Percentiles rank a stretch among this genome's conserved stretches.
Conservation (phyloP, 1,139 yeast genomes). For the Yamadazyma atlantica region DNA sequence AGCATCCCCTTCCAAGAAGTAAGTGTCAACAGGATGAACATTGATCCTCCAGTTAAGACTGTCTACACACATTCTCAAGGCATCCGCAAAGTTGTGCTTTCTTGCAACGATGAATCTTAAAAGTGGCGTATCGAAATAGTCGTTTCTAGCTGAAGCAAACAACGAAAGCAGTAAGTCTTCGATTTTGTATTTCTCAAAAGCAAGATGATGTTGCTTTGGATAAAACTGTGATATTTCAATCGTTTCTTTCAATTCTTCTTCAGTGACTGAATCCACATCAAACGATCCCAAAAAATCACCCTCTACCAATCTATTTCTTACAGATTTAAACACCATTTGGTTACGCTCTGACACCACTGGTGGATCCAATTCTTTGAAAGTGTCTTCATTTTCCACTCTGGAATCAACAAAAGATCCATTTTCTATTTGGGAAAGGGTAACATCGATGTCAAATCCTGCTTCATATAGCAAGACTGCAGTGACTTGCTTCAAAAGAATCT, state of each 20-base stretch:
- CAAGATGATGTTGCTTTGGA: slow-evolving; percentile 6
- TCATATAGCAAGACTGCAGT: slow-evolving; percentile 68
- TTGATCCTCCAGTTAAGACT: slow-evolving; percentile 70
- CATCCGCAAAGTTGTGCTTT: slow-evolving; percentile 65
- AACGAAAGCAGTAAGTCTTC: slow-evolving; percentile 21
- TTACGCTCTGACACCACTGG: slow-evolving; percentile 10
- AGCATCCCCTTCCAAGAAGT: slow-evolving; percentile 63
- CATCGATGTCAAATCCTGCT: slow-evolving; percentile 56
- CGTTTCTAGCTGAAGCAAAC: slow-evolving; percentile 62
- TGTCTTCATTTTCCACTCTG: slow-evolving; percentile 6
- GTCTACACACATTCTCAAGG: slow-evolving; percentile 63
- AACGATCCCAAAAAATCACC: slow-evolving; percentile 4
- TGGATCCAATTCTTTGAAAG: slow-evolving; percentile 7
- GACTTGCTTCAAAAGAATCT: slow-evolving; percentile 65
- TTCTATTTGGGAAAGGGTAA: slow-evolving; percentile 20
- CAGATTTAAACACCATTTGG: slow-evolving; percentile 8
- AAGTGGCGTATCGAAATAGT: slow-evolving; percentile 67
- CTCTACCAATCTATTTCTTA: slow-evolving; percentile 2
- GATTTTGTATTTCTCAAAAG: slow-evolving; percentile 3
- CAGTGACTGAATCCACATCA: slow-evolving; percentile 5
- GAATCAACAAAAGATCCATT: slow-evolving; percentile 14
- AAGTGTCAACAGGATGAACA: slow-evolving; percentile 55
- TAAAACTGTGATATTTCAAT: not conserved
- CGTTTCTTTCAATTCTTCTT: slow-evolving; percentile 4
- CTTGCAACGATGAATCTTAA: slow-evolving; percentile 72